A percentile compares a stretch with the other conserved stretches of the same genome.
phyloP scores from a whole-genome alignment of 2,329 filamentous ascomycete species.

The Paraphoma chrysanthemicola region DNA sequence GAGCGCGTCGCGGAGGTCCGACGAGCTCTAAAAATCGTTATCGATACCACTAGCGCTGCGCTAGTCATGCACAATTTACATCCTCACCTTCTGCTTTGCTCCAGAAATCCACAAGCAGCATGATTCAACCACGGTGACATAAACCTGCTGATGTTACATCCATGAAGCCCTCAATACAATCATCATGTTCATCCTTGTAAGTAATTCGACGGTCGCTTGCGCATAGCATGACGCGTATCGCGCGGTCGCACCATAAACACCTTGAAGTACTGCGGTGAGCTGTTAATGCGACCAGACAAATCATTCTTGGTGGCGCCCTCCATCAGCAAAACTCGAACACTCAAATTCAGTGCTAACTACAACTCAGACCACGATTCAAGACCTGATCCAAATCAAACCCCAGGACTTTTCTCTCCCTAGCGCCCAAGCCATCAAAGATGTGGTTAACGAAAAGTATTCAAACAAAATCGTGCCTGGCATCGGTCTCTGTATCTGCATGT shows the following conservation, averaged over 20 bases:
- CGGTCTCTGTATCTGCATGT: constrained; percentile 91
- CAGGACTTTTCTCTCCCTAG: constrained; percentile 87
- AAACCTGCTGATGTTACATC: constrained; percentile 11
- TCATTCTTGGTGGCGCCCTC: no score
- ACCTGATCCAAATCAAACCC: constrained; percentile 91
- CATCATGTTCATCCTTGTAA: constrained; percentile 51
- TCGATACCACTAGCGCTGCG: constrained; percentile 25
- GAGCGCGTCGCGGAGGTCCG: constrained; percentile 20
- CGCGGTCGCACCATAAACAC: no score
- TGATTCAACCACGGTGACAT: no score
- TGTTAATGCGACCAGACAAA: no score
- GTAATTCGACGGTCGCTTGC: constrained; percentile 5
- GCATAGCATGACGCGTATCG: not conserved
- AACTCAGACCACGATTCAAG: constrained; percentile 83
- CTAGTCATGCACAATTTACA: constrained; percentile 8
- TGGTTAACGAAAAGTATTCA: constrained; percentile 95
- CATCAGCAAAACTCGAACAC: not conserved
- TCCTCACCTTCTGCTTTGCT: constrained; percentile 5
- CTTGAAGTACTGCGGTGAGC: not conserved
- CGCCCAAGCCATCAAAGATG: constrained; percentile 87
- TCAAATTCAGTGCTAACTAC: not conserved
- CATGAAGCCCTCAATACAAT: constrained; percentile 30
- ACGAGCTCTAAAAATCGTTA: constrained; percentile 16
- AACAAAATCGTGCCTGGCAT: constrained; percentile 98
- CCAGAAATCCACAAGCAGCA: not conserved